Percentiles rank a stretch among this genome's conserved stretches.
Conservation (phyloP, 2,329 filamentous ascomycete genomes). For the Fusarium acutatum region DNA sequence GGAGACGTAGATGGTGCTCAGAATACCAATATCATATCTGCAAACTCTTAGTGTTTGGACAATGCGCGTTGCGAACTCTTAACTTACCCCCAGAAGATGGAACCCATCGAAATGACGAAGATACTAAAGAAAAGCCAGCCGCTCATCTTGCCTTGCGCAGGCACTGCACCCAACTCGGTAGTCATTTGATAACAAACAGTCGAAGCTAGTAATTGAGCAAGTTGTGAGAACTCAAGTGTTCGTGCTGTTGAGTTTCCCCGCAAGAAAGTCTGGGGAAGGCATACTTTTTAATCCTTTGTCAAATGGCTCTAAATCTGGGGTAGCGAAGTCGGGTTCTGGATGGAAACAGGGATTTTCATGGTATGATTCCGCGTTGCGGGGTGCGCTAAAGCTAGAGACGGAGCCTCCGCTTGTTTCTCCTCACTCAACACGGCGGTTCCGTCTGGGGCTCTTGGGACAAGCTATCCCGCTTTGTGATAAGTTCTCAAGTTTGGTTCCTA, state of each 20-base stretch:
- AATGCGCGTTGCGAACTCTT: accelerated
- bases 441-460: not conserved
- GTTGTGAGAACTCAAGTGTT: not conserved
- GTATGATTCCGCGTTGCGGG: conserved; percentile 3
- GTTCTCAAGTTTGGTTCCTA: not conserved
- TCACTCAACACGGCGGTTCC: not conserved
- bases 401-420: conserved; percentile 1
- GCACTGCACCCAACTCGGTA: not conserved
- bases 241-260: not conserved
- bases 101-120: conserved; percentile 11
- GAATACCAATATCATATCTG: conserved; percentile 15
- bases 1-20: conserved; percentile 13
- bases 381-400: not conserved
- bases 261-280: conserved; percentile 12
- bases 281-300: conserved; percentile 8
- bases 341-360: not conserved
- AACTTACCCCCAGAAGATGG: conserved; percentile 14
- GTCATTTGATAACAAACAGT: not conserved
- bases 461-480: not conserved
- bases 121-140: conserved; percentile 15
- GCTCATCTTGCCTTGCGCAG: conserved; percentile 13
- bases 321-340: not conserved
- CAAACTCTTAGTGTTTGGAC: not conserved
- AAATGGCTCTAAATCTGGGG: conserved; percentile 8
- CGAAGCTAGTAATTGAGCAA: not conserved